phyloP scores from a whole-genome alignment of 768 basidiomycete species.

The Mycena alexandri region DNA sequence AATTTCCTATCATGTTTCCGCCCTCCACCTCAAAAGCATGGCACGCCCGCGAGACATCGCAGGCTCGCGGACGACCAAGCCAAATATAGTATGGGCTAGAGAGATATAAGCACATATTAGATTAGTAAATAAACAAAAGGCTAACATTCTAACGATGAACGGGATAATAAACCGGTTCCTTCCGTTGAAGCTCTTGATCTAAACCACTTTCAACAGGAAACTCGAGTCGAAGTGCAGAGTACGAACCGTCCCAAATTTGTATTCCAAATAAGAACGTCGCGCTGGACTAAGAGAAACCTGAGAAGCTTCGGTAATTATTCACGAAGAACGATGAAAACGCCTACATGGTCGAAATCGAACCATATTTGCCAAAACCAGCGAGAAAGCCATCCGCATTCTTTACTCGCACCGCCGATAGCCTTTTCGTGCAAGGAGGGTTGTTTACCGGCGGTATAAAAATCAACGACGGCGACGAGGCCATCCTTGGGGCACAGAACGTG shows the following conservation, averaged over 20 bases:
- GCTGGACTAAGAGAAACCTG: slow-evolving; percentile 66
- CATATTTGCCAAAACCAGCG: slow-evolving; percentile 86
- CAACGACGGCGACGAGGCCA: slow-evolving; percentile 61
- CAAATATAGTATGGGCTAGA: slow-evolving; percentile 79
- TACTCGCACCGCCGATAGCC: slow-evolving; percentile 73
- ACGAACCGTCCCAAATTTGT: slow-evolving; percentile 77
- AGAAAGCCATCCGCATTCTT: slow-evolving; percentile 73
- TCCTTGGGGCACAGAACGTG: slow-evolving; percentile 68
- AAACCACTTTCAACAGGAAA: slow-evolving; percentile 2
- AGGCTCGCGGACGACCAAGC: slow-evolving; percentile 75
- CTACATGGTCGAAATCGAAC: slow-evolving; percentile 67
- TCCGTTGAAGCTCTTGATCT: slow-evolving; percentile 78
- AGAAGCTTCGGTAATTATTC: slow-evolving; percentile 1
- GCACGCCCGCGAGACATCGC: slow-evolving; percentile 67
- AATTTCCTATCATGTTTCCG: slow-evolving; percentile 69
- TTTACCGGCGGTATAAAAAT: slow-evolving; percentile 75
- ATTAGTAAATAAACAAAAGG: background rate
- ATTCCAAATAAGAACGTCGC: slow-evolving; percentile 80
- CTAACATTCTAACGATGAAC: slow-evolving; percentile 71
- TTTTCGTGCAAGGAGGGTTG: slow-evolving; percentile 68
- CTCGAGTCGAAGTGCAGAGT: background rate
- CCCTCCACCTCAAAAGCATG: slow-evolving; percentile 74
- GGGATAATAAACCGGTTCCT: slow-evolving; percentile 79
- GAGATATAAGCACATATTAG: background rate
- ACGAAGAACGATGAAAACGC: slow-evolving; percentile 40